Evolutionary conservation across 768 basidiomycete species (phyloP), one percentile per base, ranked within the genome.

Genomic region (Chlorophyllum brunneum): DNA sequence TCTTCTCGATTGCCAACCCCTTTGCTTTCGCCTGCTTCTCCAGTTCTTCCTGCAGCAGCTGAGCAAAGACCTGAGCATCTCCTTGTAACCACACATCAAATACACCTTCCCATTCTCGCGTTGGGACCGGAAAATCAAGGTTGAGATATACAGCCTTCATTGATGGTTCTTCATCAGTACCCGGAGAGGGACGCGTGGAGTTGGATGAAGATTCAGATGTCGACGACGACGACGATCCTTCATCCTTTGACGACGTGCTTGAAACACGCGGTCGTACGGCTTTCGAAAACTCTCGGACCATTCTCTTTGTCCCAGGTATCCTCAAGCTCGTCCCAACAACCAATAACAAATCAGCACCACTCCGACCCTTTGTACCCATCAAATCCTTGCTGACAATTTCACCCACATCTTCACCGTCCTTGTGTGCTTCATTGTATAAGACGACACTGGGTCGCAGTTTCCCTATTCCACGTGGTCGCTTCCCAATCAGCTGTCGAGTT

Each of bases 71-170:
- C 65, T 97, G 94, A 2, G 88, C 85, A 62, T 95, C 92, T 1
- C 93, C 92, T 59, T 92, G 82, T 49, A 93, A 67, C 89, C 92
- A 95, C 33, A 81, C 79, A 67, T 97, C 93, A 58, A 97, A 95
- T 2, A 95, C 85, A 6, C 83, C 87, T 55, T 89, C 87, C 92
- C 91, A 95, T 56, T 93, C 91, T 48, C 86, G 75, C 6, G 83
- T 83, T 3, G 91, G 91, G 7, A 85, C 81, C 1, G 91, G 91
- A 64, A 92, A 92, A 56, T 95, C 92, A 33, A 88, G 69, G 66
- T 95, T 95, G 51, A 95, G 75, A 66, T 90, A 93, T 15, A 95
- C 74, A 3, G 86, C 79, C 63, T 80, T 83, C 42, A 87, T 70
- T 3, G 79, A 73, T 20, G 72, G 70, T 51, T 77, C 78, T 11